Evolutionary conservation across 176 grass and related monocot genomes (phyloP).

Genomic region (Saccharum spontaneum): DNA sequence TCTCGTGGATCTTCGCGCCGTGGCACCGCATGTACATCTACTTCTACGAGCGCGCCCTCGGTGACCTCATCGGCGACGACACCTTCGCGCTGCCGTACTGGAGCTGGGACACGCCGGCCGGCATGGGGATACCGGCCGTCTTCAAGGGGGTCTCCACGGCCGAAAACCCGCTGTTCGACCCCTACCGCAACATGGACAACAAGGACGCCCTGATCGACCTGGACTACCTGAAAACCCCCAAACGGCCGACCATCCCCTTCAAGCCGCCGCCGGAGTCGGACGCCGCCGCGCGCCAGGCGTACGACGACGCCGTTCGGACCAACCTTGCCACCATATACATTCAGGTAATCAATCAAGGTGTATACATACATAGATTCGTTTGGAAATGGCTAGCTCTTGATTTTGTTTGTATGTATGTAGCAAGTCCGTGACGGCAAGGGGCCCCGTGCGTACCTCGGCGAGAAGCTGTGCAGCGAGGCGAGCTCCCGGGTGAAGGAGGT

Average conservation of each 20-base stretch:
- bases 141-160: constrained; percentile 9
- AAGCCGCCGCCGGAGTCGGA: too few species aligned
- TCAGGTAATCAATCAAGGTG: neutral
- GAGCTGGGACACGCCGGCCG: constrained; percentile 56
- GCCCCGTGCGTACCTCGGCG: neutral
- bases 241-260: too few species aligned
- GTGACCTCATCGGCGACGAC: constrained; percentile 45
- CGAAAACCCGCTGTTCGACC: constrained; percentile 33
- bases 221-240: neutral
- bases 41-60: constrained; percentile 61
- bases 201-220: constrained; percentile 33
- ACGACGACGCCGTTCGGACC: neutral
- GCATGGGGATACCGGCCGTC: constrained; percentile 46
- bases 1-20: constrained; percentile 65
- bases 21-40: constrained; percentile 72
- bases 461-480: neutral
- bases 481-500: neutral
- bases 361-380: too few species aligned
- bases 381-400: too few species aligned
- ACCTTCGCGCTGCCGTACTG: constrained; percentile 61
- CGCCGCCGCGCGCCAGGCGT: neutral
- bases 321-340: neutral
- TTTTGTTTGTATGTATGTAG: neutral
- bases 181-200: constrained; percentile 32
- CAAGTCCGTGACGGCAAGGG: neutral